Base-by-base conservation (phyloP, 768 basidiomycete species). In the Lyophyllum decastes region DNA sequence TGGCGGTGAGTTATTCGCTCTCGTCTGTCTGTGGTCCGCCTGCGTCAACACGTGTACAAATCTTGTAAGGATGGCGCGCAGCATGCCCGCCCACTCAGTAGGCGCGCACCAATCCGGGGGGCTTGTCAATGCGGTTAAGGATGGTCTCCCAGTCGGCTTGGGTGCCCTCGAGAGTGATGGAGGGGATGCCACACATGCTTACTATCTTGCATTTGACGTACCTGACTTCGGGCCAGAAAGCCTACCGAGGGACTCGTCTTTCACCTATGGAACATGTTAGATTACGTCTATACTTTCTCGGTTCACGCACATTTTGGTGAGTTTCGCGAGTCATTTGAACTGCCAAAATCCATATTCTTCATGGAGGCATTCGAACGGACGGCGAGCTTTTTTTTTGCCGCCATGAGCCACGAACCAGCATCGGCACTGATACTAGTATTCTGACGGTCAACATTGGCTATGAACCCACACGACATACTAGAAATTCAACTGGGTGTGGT, bases 401-500 rank as follows among this genome's bases (percentile, higher is more conserved):
- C 70, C 66, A 25, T 75, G 76, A 1, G 64, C 62, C 1, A 76
- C 74, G 53, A 79, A 78, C 9, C 75, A 5, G 68, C 60, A 46
- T 72, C 62, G 14, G 63, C 66, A 49, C 67, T 66, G 22, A 73
- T 66, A 46, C 61, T 51, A 30, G 4, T 38, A 12, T 38, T 16
- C 35, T 11, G 35, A 4, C 12, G 16, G 16, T 38, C 35, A 38
- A 38, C 4, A 4, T 12, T 12, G 16, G 16, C 3, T 17, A 38
- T 38, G 35, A 4, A 12, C 22, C 17, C 8, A 35, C n/a, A 17
- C 30, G 2, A 51, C 60, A 33, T 44, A 69, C 68, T 67, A 76
- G 57, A 73, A 67, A 52, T 66, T 75, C 59, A 77, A 63, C 45
- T 78, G 76, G 58, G 60, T 12, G 76, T 59, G 35, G 76, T 75